phyloP scores from a whole-genome alignment of 176 grass and related monocot genomes.

The Neostapfia colusana region DNA sequence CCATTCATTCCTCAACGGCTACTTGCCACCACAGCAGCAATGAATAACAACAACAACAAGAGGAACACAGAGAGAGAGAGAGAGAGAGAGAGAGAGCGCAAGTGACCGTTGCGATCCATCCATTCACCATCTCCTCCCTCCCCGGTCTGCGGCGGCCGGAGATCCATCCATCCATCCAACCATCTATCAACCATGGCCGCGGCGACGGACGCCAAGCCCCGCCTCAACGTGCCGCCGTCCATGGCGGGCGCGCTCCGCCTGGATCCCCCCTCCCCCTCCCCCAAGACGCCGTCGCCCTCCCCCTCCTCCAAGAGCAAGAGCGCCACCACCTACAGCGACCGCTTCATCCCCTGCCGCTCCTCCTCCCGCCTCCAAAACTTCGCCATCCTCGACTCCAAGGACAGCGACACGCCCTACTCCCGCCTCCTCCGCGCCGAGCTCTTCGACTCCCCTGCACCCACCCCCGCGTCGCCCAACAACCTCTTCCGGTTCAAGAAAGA shows the following conservation, averaged over 20 bases:
- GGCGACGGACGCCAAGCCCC: conserved; percentile 44
- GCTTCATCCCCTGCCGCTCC: conserved; percentile 95
- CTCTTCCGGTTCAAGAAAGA: conserved; percentile 93
- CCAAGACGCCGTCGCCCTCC: conserved; percentile 78
- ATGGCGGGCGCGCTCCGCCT: conserved; percentile 75
- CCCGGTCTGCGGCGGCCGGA: too few species aligned
- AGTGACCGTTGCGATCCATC: too few species aligned
- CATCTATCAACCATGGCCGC: conserved; percentile 8
- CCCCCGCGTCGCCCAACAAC: conserved; percentile 64
- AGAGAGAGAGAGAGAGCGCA: too few species aligned
- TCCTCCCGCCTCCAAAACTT: conserved; percentile 95
- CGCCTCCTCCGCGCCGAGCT: conserved; percentile 82
- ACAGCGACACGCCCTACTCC: conserved; percentile 57
- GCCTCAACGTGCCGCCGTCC: conserved; percentile 73
- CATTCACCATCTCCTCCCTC: too few species aligned
- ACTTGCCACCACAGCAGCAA: too few species aligned
- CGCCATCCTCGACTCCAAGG: conserved; percentile 58
- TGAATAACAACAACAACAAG: too few species aligned
- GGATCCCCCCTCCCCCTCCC: conserved; percentile 31
- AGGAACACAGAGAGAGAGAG: too few species aligned
- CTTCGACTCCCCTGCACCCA: conserved; percentile 20
- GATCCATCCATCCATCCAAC: too few species aligned
- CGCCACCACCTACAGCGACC: conserved; percentile 77
- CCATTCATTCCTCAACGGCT: too few species aligned
- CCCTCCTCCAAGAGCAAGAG: conserved; percentile 29